Conservation (phyloP, 176 grass and related monocot genomes). For the Eremochloa ophiuroides region DNA sequence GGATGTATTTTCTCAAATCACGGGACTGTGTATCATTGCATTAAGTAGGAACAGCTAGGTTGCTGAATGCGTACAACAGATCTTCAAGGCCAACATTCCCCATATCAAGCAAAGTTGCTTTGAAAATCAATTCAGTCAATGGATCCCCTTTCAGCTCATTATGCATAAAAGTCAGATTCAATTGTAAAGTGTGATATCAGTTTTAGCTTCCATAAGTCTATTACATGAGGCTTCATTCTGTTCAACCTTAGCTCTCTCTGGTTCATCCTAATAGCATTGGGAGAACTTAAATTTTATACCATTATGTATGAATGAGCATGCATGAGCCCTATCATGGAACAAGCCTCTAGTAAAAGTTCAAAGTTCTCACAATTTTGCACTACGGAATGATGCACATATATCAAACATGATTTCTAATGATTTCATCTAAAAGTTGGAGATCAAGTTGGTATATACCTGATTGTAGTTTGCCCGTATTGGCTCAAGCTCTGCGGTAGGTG, state of each 20-base stretch:
- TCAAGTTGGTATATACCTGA: constrained; percentile 41
- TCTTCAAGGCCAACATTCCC: background rate
- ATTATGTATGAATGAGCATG: background rate
- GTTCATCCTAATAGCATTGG: background rate
- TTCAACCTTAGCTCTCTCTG: background rate
- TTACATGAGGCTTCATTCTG: background rate
- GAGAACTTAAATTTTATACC: background rate
- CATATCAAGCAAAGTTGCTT: background rate
- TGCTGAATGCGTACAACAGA: background rate
- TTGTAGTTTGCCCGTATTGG: constrained; percentile 80
- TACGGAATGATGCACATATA: background rate
- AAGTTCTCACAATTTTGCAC: background rate
- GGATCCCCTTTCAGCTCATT: background rate
- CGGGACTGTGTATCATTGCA: background rate
- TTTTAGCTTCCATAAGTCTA: background rate
- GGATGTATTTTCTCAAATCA: background rate
- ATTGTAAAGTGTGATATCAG: background rate
- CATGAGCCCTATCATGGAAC: background rate
- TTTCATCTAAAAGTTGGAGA: constrained; percentile 9
- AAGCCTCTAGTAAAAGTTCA: background rate
- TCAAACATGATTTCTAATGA: background rate
- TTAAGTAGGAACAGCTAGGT: background rate
- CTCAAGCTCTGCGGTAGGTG: constrained; percentile 95
- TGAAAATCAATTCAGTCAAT: background rate
- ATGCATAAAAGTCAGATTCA: background rate